phyloP scores from a whole-genome alignment of 2,329 filamentous ascomycete species.

The Pseudopyricularia cyperi region DNA sequence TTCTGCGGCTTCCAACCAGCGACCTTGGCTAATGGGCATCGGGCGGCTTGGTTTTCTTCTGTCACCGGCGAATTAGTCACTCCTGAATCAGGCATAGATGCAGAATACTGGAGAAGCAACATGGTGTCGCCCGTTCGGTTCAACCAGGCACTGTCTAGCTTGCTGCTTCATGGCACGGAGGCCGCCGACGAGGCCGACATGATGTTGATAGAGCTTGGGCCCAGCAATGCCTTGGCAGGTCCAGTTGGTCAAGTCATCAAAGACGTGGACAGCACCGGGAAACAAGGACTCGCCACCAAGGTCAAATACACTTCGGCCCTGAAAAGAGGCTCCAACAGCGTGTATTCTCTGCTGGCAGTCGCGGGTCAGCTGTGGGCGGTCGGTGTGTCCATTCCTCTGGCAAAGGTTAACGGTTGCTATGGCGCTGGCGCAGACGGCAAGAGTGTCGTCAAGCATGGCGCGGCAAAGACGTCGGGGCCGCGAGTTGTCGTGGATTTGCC shows the following conservation, averaged over 20 bases:
- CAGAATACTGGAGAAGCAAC: slow-evolving; percentile 17
- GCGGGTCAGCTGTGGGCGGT: neutral
- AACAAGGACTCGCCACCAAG: neutral
- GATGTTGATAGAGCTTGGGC: slow-evolving; percentile 9
- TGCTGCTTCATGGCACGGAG: neutral
- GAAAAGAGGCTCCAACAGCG: slow-evolving; percentile 9
- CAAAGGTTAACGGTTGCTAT: neutral
- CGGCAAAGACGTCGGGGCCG: neutral
- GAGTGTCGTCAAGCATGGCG: neutral
- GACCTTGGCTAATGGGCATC: neutral
- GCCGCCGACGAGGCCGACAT: neutral
- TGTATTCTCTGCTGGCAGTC: neutral
- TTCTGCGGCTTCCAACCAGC: neutral
- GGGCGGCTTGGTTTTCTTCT: slow-evolving; percentile 6
- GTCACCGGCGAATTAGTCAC: slow-evolving; percentile 7
- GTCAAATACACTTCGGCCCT: slow-evolving; percentile 22
- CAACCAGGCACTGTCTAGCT: neutral
- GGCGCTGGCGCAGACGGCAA: neutral
- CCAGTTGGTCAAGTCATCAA: slow-evolving; percentile 10
- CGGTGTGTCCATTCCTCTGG: neutral
- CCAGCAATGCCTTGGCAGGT: slow-evolving; percentile 8
- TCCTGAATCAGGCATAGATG: slow-evolving; percentile 2
- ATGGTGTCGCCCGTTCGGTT: slow-evolving; percentile 16
- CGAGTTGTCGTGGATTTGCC: slow-evolving; percentile 29
- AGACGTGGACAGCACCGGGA: neutral